These are phyloP conservation scores for Casuarina glauca DNA, from an alignment of 306 rosid genomes.

Conservation along the genomic window DNA sequence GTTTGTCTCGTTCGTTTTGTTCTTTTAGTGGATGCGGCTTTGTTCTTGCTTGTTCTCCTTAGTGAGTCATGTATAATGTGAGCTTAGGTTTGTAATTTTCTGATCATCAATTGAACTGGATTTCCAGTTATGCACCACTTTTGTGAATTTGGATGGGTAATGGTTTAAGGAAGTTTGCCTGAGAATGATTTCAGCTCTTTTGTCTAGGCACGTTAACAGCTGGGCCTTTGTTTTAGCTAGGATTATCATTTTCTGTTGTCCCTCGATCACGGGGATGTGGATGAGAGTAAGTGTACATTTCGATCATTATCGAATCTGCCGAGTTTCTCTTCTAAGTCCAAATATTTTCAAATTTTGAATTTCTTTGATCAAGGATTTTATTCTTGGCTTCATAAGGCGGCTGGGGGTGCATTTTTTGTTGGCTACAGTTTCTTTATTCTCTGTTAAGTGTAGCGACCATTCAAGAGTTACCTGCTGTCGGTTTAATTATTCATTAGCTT, in stretches of 20 bases:
- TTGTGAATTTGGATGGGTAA: not conserved
- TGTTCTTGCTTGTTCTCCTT: not conserved
- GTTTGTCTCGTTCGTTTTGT: slow-evolving; percentile 7
- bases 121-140: not conserved
- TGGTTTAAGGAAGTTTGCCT: not conserved
- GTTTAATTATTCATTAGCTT: not conserved
- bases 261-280: not conserved
- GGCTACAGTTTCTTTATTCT: not conserved
- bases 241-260: not conserved
- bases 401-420: slow-evolving; percentile 5
- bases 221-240: not conserved
- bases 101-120: not conserved
- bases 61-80: slow-evolving; percentile 1
- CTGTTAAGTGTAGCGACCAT: not conserved
- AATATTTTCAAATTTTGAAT: not conserved
- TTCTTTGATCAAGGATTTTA: not conserved
- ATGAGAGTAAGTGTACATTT: not conserved
- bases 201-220: not conserved
- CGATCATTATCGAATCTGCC: not conserved
- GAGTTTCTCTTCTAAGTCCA: not conserved
- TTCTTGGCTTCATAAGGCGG: not conserved
- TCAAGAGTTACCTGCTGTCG: not conserved
- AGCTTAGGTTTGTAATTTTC: not conserved
- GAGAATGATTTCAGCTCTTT: not conserved
- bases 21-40: slow-evolving; percentile 6